Evolutionary conservation across 2,329 filamentous ascomycete genomes (phyloP).

Genomic region (Parafenestella ontariensis): DNA sequence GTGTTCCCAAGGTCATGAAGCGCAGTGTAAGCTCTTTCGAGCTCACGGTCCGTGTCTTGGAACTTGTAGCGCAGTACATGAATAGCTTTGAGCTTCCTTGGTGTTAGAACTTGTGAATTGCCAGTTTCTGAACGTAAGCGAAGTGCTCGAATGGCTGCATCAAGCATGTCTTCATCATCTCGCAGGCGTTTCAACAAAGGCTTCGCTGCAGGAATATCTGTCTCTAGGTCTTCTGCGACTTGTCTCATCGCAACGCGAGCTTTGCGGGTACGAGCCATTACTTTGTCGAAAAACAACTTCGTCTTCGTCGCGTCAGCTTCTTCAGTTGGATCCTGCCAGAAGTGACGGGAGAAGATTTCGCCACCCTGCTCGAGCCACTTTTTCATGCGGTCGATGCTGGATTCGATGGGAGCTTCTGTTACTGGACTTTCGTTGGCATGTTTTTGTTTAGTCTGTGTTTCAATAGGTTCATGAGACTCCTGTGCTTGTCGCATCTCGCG

Average conservation of each 20-base stretch:
- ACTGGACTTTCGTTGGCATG: neutral
- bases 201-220: slow-evolving; percentile 35
- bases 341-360: slow-evolving; percentile 32
- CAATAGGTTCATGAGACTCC: neutral
- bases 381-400: slow-evolving; percentile 37
- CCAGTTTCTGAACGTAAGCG: slow-evolving; percentile 10
- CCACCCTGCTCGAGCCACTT: slow-evolving; percentile 38
- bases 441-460: neutral
- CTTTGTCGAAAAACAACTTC: slow-evolving; percentile 27
- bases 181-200: slow-evolving; percentile 33
- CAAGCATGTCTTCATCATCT: slow-evolving; percentile 32
- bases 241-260: slow-evolving; percentile 29
- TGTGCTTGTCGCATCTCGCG: slow-evolving; percentile 24
- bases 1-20: slow-evolving; percentile 17
- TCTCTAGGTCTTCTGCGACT: slow-evolving; percentile 33
- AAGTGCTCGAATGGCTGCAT: slow-evolving; percentile 17
- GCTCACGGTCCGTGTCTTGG: slow-evolving; percentile 27
- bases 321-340: slow-evolving; percentile 43
- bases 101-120: slow-evolving; percentile 7
- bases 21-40: slow-evolving; percentile 21
- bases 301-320: slow-evolving; percentile 30
- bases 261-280: slow-evolving; percentile 25
- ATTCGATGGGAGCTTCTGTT: slow-evolving; percentile 20
- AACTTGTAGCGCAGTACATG: slow-evolving; percentile 18
- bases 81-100: slow-evolving; percentile 16